Percentiles rank a stretch among this genome's conserved stretches.
Conservation (phyloP, 495 filamentous ascomycete species). For the Rhypophila decipiens region DNA sequence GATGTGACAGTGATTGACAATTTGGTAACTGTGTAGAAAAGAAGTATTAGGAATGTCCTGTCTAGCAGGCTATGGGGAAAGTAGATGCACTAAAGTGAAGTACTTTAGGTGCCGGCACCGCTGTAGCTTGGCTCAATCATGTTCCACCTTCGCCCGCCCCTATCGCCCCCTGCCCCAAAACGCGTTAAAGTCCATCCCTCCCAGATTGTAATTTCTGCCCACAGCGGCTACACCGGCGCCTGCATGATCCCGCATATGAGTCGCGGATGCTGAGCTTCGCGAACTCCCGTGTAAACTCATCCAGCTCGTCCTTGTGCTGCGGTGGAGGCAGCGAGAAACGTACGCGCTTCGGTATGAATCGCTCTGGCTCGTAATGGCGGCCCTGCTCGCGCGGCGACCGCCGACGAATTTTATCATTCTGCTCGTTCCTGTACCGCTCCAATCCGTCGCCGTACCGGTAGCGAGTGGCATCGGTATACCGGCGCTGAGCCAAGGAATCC, state of each 20-base stretch:
- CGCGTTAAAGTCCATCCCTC: slow-evolving; percentile 6
- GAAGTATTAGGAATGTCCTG: slow-evolving; percentile 1
- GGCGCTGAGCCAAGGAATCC: not conserved
- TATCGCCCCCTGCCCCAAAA: slow-evolving; percentile 2
- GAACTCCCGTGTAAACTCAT: slow-evolving; percentile 4
- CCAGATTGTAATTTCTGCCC: slow-evolving; percentile 3
- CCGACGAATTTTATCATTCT: slow-evolving; percentile 1
- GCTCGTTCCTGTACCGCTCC: not conserved
- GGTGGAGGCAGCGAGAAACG: slow-evolving; percentile 6
- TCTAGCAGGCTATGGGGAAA: not conserved
- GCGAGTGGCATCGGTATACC: slow-evolving; percentile 2
- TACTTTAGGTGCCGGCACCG: slow-evolving; percentile 1
- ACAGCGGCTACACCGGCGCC: slow-evolving; percentile 3
- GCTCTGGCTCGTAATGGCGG: slow-evolving; percentile 7
- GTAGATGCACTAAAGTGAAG: slow-evolving; percentile 4
- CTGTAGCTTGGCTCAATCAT: not conserved
- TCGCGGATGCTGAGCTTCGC: slow-evolving; percentile 3
- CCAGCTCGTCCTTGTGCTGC: slow-evolving; percentile 3
- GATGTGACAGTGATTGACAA: not conserved
- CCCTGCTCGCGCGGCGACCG: not conserved
- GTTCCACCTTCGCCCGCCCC: not conserved
- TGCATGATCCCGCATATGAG: not conserved
- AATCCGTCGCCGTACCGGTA: not conserved
- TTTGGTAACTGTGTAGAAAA: not conserved
- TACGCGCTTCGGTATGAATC: slow-evolving; percentile 1